Evolutionary conservation across 371 early-diverging fungal genomes (phyloP).

Genomic region (Zopfochytrium polystomum): DNA sequence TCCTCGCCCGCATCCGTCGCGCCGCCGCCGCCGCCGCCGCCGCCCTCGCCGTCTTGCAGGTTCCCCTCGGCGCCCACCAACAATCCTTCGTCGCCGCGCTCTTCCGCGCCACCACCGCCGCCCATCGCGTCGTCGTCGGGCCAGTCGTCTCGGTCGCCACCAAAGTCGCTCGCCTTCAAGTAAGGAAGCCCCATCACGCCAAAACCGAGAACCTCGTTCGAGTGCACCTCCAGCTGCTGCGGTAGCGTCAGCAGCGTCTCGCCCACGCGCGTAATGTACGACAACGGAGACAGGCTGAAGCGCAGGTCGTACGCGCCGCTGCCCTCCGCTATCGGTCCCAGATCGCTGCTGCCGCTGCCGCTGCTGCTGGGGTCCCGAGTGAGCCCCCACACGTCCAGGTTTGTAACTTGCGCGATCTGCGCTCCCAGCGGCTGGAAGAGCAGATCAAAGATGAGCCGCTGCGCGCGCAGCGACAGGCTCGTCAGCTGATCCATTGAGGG

Average conservation of each 20-base stretch:
- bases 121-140: constrained; percentile 15
- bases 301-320: constrained; percentile 42
- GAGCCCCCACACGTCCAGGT: constrained; percentile 45
- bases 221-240: constrained; percentile 66
- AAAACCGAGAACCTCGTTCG: constrained; percentile 55
- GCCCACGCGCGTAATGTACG: constrained; percentile 67
- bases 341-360: background rate
- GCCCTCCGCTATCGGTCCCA: background rate
- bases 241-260: constrained; percentile 66
- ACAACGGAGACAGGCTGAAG: constrained; percentile 60
- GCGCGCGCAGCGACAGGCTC: constrained; percentile 39
- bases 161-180: constrained; percentile 31
- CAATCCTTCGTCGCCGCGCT: constrained; percentile 29
- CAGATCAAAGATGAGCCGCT: constrained; percentile 59
- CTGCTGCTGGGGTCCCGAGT: constrained; percentile 2
- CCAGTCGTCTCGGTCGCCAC: constrained; percentile 8
- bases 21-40: constrained; percentile 18
- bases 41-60: constrained; percentile 11
- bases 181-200: constrained; percentile 59
- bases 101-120: constrained; percentile 23
- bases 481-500: constrained; percentile 3
- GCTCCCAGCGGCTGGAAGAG: constrained; percentile 52
- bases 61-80: background rate
- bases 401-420: constrained; percentile 45
- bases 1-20: constrained; percentile 43